Conservation (phyloP, 108 stramenopile species). For the Cafeteria roenbergensis region DNA sequence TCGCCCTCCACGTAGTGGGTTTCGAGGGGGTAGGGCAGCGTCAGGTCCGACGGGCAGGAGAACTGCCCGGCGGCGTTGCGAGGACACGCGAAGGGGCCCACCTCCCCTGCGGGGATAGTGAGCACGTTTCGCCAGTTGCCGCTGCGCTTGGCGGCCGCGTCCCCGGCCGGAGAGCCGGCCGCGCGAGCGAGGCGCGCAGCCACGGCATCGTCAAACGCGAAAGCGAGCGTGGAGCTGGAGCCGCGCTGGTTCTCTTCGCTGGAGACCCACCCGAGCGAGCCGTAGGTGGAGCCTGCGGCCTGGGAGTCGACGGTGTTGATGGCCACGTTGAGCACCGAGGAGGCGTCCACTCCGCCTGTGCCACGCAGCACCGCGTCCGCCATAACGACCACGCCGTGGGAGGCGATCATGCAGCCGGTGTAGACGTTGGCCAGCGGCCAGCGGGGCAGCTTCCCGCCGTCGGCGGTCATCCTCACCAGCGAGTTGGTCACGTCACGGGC, state of each 20-base stretch:
- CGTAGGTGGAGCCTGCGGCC: background rate
- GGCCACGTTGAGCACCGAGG: background rate
- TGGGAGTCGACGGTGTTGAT: background rate
- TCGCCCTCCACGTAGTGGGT: constrained; percentile 16
- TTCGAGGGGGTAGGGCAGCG: constrained; percentile 1
- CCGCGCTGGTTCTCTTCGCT: background rate
- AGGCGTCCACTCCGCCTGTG: background rate
- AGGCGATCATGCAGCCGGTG: constrained; percentile 18
- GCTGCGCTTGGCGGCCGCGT: background rate
- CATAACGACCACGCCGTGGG: constrained; percentile 5
- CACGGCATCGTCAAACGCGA: background rate
- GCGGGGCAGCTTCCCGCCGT: constrained; percentile 6
- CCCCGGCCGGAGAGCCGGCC: background rate
- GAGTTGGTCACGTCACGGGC: background rate
- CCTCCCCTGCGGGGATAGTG: background rate
- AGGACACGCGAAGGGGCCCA: background rate
- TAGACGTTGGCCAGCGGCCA: constrained; percentile 17
- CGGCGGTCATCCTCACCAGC: background rate
- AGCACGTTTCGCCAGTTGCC: background rate
- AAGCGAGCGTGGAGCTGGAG: background rate
- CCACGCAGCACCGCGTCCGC: constrained; percentile 8
- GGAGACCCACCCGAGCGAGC: background rate
- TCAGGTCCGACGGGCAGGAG: background rate
- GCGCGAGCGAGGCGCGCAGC: background rate
- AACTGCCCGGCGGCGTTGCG: constrained; percentile 4